Evolutionary conservation across 2,329 filamentous ascomycete species (phyloP).

Genomic region (Shiraia sp.): DNA sequence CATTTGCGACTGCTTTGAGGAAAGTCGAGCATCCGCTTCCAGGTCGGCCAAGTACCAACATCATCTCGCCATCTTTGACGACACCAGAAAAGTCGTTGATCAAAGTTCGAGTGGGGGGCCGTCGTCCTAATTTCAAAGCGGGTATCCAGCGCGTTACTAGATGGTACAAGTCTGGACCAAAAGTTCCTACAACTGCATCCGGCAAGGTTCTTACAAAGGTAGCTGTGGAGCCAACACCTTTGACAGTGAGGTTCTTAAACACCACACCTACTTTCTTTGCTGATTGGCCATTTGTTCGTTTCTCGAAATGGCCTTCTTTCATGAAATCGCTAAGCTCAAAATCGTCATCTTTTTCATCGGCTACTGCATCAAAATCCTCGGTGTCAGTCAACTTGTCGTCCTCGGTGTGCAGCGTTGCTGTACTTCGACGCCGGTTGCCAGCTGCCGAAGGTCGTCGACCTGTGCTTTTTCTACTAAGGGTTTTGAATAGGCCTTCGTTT

Average conservation of each 20-base stretch:
- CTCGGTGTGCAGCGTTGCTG: conserved; percentile 13
- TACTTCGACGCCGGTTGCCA: conserved; percentile 11
- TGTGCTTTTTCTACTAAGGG: conserved; percentile 34
- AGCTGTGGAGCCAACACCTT: conserved; percentile 68
- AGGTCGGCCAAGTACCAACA: conserved; percentile 72
- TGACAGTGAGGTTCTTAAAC: conserved; percentile 76
- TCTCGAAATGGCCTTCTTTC: conserved; percentile 75
- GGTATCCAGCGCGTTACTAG: conserved; percentile 62
- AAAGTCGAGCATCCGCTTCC: conserved; percentile 78
- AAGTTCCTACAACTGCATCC: conserved; percentile 74
- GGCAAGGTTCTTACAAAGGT: conserved; percentile 74
- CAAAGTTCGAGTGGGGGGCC: conserved; percentile 57
- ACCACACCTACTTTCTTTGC: conserved; percentile 78
- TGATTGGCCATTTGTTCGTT: conserved; percentile 67
- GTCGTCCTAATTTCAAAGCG: conserved; percentile 52
- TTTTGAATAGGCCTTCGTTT: conserved; percentile 26
- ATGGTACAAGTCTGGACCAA: conserved; percentile 77
- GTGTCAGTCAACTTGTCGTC: conserved; percentile 20
- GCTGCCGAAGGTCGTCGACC: conserved; percentile 26
- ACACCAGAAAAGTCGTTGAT: conserved; percentile 70
- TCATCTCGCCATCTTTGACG: conserved; percentile 71
- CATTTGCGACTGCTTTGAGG: conserved; percentile 74
- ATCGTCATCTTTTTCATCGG: conserved; percentile 58
- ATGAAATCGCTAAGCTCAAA: conserved; percentile 74
- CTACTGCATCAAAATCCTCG: conserved; percentile 24